phyloP scores from a whole-genome alignment of 2,329 filamentous ascomycete genomes.

The Akanthomyces muscarius region DNA sequence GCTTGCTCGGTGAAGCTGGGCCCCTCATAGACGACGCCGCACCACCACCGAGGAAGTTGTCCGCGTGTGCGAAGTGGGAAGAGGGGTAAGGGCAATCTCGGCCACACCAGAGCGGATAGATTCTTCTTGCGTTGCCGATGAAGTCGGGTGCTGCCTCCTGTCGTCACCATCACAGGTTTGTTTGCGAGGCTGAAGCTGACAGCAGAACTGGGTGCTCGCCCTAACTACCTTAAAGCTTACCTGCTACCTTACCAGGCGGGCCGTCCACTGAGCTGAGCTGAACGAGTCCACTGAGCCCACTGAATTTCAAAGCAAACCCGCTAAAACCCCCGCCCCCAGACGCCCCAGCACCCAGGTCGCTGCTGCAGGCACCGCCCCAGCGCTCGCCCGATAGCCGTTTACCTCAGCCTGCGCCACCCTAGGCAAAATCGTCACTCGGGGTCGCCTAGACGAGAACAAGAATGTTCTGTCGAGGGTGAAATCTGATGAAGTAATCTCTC shows the following conservation, averaged over 20 bases:
- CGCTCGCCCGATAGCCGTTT: constrained; percentile 7
- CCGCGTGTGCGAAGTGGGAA: background rate
- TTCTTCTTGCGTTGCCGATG: background rate
- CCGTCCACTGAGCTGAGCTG: background rate
- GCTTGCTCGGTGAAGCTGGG: background rate
- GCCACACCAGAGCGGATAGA: constrained; percentile 1
- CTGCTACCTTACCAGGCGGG: background rate
- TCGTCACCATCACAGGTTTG: background rate
- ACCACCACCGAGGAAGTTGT: background rate
- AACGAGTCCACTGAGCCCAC: background rate
- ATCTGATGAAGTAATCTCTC: background rate
- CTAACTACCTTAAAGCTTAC: background rate
- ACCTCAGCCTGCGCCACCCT: background rate
- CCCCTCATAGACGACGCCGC: constrained; percentile 9
- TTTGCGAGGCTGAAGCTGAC: constrained; percentile 16
- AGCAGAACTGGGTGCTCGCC: background rate
- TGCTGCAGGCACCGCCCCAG: constrained; percentile 11
- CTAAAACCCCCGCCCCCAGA: constrained; percentile 8
- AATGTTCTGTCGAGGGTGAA: background rate
- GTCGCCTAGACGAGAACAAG: background rate
- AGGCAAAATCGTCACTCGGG: background rate
- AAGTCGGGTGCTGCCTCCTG: background rate
- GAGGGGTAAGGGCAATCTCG: background rate
- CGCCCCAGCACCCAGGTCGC: background rate
- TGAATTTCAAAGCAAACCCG: background rate